Percentiles rank a stretch among this genome's conserved stretches.
These are phyloP conservation scores for Backusella psychrophila DNA, from an alignment of 192 early-diverging fungal species.

Conservation along the genomic window DNA sequence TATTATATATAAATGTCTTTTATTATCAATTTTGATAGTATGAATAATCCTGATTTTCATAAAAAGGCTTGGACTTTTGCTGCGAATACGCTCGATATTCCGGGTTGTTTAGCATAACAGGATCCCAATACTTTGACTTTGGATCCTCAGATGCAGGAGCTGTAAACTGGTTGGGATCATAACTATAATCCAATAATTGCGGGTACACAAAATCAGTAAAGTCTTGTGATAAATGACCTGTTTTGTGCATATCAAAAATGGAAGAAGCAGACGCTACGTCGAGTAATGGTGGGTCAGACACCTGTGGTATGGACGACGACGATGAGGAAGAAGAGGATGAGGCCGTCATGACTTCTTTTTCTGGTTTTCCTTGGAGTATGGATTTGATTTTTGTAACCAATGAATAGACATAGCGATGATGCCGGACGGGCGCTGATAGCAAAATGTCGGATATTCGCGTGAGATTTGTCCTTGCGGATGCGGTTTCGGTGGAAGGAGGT, in stretches of 20 bases:
- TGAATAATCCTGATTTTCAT: background rate
- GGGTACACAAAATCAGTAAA: conserved; percentile 36
- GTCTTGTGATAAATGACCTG: background rate
- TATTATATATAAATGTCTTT: too few species aligned
- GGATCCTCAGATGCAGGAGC: background rate
- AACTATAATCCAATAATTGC: background rate
- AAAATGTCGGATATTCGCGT: conserved; percentile 4
- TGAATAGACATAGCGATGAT: conserved; percentile 28
- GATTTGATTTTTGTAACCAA: conserved; percentile 26
- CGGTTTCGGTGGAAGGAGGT: background rate
- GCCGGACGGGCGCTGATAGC: conserved; percentile 16
- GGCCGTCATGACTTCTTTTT: background rate
- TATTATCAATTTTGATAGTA: background rate
- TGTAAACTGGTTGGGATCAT: background rate
- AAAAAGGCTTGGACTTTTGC: background rate
- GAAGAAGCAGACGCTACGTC: background rate
- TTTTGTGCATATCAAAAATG: background rate
- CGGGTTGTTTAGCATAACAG: background rate
- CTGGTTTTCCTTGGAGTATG: background rate
- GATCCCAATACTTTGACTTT: background rate
- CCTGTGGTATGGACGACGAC: background rate
- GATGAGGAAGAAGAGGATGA: background rate
- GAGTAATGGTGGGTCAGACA: background rate
- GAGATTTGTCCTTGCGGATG: conserved; percentile 15
- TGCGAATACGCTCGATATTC: background rate